Evolutionary conservation across 306 rosid species (phyloP).

Genomic region (Trifolium dubium): DNA sequence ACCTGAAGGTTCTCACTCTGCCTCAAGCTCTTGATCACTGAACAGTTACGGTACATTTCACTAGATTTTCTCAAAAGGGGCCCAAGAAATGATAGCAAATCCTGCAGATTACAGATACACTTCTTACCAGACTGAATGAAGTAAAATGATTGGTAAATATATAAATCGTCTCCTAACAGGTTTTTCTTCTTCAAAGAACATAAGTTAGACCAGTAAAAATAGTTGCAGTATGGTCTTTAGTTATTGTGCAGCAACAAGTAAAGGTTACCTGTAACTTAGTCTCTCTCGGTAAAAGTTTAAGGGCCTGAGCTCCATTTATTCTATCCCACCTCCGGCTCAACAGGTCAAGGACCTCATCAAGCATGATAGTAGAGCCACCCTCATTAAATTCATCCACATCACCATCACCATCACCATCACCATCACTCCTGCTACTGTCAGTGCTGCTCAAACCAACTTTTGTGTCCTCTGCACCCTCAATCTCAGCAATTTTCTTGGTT

Average conservation of each 20-base stretch:
- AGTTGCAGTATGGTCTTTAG: conserved; percentile 6
- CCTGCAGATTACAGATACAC: conserved; percentile 59
- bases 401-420: conserved; percentile 86
- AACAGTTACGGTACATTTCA: conserved; percentile 82
- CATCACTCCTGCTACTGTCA: conserved; percentile 88
- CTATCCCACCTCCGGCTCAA: conserved; percentile 93
- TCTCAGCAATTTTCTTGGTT: conserved; percentile 80
- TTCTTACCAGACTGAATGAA: conserved; percentile 36
- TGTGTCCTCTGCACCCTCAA: conserved; percentile 91
- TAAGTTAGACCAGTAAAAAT: conserved; percentile 21
- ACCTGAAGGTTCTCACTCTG: conserved; percentile 97
- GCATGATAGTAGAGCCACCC: conserved; percentile 77
- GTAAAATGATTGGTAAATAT: not conserved
- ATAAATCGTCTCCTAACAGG: conserved; percentile 12
- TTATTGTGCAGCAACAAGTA: conserved; percentile 32
- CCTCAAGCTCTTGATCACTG: conserved; percentile 90
- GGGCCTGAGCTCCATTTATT: conserved; percentile 97
- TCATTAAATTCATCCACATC: conserved; percentile 76
- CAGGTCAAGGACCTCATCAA: conserved; percentile 86
- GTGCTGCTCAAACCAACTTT: conserved; percentile 71
- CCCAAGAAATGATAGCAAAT: conserved; percentile 88
- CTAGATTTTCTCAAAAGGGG: conserved; percentile 94
- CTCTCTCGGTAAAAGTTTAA: conserved; percentile 89
- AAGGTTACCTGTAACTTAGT: conserved; percentile 85
- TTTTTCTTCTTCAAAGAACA: conserved; percentile 13